Percentiles rank a stretch among this genome's conserved stretches.
phyloP scores from a whole-genome alignment of 768 basidiomycete genomes.

The Lactarius tabidus region DNA sequence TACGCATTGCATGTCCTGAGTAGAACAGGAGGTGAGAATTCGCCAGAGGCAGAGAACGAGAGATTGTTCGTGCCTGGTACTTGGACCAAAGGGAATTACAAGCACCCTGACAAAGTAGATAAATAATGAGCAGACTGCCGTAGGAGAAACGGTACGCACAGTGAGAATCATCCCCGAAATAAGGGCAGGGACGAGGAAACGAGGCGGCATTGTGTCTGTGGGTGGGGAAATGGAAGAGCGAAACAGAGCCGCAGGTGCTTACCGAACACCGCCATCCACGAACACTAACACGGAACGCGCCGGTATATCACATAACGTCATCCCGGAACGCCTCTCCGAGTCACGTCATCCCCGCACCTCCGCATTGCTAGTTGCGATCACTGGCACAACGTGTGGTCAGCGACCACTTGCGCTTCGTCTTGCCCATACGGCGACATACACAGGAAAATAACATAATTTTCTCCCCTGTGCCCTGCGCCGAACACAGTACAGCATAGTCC shows the following conservation, averaged over 20 bases:
- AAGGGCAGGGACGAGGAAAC: constrained; percentile 70
- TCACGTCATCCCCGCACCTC: not conserved
- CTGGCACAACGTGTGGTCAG: no score
- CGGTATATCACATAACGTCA: not conserved
- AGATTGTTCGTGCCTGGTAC: constrained; percentile 56
- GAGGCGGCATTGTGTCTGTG: constrained; percentile 51
- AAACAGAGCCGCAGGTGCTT: not conserved
- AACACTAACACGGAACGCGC: not conserved
- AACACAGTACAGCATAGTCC: no score
- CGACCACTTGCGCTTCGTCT: no score
- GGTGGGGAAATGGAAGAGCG: not conserved
- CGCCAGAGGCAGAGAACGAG: not conserved
- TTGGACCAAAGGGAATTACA: constrained; percentile 81
- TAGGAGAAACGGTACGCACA: constrained; percentile 37
- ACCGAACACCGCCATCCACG: not conserved
- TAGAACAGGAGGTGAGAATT: constrained; percentile 2
- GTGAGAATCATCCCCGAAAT: constrained; percentile 92
- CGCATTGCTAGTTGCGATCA: no score
- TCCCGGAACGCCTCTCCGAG: no score
- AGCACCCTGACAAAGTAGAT: constrained; percentile 50
- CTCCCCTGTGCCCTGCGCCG: no score
- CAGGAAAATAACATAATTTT: no score
- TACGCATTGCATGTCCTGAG: constrained; percentile 95
- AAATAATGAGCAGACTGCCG: constrained; percentile 7
- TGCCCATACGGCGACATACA: no score